Evolutionary conservation across 2,329 filamentous ascomycete species (phyloP), one percentile per base, ranked within the genome.

Genomic region (Pochonia chlamydosporia): DNA sequence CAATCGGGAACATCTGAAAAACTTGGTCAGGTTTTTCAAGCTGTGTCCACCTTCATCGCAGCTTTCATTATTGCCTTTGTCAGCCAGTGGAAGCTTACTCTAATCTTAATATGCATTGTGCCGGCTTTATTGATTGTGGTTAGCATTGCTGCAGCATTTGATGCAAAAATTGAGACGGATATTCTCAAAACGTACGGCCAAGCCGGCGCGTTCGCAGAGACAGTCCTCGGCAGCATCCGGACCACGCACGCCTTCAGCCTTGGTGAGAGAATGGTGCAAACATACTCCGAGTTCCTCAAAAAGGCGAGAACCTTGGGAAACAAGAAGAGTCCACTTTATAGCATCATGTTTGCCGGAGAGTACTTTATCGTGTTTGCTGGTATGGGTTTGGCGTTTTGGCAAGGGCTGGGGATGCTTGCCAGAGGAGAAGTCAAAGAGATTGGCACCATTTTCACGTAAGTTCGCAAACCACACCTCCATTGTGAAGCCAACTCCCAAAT

Each of bases 351-450:
- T 51, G 65, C 63, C 2, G 54, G 52, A 3, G 63, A 70, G 50
- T 72, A 69, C 44, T 63, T 62, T 40, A 62, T 70, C 47, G 66
- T 72, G 40, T 72, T 70, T 33, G 56, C 64, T 2, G 69, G 69
- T 9, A 70, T 69, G 39, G 68, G 63, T 2, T 60, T 74, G 5
- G 66, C 67, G 6, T 74, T 73, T 44, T 74, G 70, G 70, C 70
- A 72, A 47, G 71, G 70, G 8, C 55, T 71, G 30, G 58, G 55
- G 24, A 64, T 73, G 59, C 56, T 65, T 14, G 55, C 60, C 9
- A 56, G 55, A 1, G 68, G 68, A 11, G 65, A 70, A 44, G 66
- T 73, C 24, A 33, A 52, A 1, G 54, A 62, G 7, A 57, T 63
- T 5, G 70, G 70, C 9, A 58, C 61, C 9, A 66, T 73, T 24